A percentile compares a stretch with the other conserved stretches of the same genome.
Conservation (phyloP, 2,329 filamentous ascomycete genomes). For the Monilinia fructigena region DNA sequence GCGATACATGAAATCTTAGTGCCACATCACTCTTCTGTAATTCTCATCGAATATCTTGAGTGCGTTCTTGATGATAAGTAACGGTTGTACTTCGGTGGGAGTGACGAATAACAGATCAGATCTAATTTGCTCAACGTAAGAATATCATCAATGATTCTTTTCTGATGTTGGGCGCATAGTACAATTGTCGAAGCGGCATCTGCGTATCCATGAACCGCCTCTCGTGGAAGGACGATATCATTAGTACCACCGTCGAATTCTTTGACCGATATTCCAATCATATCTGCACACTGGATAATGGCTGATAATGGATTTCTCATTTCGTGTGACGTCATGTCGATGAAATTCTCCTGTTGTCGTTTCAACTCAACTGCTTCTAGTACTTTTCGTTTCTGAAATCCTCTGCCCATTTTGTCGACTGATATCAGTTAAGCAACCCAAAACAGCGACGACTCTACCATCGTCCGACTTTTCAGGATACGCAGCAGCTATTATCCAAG, state of each 20-base stretch:
- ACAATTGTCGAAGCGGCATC: constrained; percentile 81
- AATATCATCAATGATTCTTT: constrained; percentile 68
- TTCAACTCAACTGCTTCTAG: constrained; percentile 56
- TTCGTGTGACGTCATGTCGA: constrained; percentile 71
- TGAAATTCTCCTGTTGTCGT: constrained; percentile 76
- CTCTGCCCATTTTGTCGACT: constrained; percentile 73
- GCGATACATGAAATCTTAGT: constrained; percentile 62
- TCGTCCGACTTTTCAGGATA: constrained; percentile 66
- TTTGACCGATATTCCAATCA: constrained; percentile 51
- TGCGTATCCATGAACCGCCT: constrained; percentile 55
- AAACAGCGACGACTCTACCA: constrained; percentile 69
- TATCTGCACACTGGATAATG: constrained; percentile 69
- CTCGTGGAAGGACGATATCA: constrained; percentile 55
- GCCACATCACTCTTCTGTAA: constrained; percentile 67
- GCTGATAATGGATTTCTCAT: constrained; percentile 73
- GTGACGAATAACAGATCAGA: constrained; percentile 67
- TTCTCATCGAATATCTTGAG: constrained; percentile 77
- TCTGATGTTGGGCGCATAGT: constrained; percentile 70
- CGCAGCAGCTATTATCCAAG: constrained; percentile 74
- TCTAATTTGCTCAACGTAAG: constrained; percentile 68
- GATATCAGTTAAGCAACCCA: constrained; percentile 82
- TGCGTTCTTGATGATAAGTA: constrained; percentile 64
- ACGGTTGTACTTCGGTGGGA: constrained; percentile 66
- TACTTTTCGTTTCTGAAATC: constrained; percentile 45
- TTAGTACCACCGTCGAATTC: constrained; percentile 59